phyloP scores from a whole-genome alignment of 192 early-diverging fungal genomes.

The Mortierella alpina region DNA sequence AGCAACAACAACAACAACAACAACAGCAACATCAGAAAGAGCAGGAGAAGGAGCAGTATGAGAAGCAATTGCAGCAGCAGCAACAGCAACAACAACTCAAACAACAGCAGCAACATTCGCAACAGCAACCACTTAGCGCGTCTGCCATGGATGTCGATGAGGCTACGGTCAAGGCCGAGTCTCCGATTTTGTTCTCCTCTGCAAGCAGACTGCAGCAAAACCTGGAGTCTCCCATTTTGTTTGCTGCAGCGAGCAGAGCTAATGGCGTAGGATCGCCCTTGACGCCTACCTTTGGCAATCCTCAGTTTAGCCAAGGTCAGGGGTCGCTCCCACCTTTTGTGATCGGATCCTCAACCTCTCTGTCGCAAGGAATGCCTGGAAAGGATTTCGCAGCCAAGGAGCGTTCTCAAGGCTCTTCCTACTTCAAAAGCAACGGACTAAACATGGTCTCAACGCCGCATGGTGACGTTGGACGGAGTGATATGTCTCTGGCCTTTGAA shows the following conservation, averaged over 20 bases:
- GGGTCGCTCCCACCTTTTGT: background rate
- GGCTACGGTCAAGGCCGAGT: background rate
- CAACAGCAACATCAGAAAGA: background rate
- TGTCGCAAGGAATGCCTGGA: background rate
- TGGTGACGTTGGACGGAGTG: conserved; percentile 39
- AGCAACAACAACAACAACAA: background rate
- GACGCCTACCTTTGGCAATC: background rate
- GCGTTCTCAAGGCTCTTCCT: background rate
- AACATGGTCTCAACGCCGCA: conserved; percentile 30
- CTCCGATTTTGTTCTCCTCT: conserved; percentile 36
- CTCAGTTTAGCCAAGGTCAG: background rate
- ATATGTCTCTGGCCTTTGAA: conserved; percentile 49
- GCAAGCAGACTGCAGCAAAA: conserved; percentile 25
- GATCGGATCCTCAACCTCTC: background rate
- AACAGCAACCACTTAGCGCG: background rate
- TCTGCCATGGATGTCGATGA: background rate
- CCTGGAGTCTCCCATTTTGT: conserved; percentile 26
- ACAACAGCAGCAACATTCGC: background rate
- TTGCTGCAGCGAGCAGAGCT: conserved; percentile 30
- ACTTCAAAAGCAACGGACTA: conserved; percentile 25
- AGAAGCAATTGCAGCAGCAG: background rate
- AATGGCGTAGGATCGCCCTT: conserved; percentile 8
- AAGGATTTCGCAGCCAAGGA: background rate
- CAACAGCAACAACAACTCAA: conserved; percentile 6
- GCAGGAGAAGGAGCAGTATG: background rate